A percentile compares a stretch with the other conserved stretches of the same genome.
phyloP scores from a whole-genome alignment of 805 yeast species.

The Schwanniomyces polymorphus region DNA sequence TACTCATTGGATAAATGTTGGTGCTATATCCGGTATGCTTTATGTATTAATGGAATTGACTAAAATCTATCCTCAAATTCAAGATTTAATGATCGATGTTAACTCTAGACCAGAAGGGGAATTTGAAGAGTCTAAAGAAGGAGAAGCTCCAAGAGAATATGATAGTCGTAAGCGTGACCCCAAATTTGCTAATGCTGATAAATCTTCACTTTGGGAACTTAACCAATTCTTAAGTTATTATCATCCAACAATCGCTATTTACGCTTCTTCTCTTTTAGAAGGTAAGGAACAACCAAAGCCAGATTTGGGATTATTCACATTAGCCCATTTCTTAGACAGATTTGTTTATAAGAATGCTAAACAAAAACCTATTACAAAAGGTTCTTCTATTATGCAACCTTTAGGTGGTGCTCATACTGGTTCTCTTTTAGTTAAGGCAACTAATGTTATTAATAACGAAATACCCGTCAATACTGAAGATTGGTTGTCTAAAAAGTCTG shows the following conservation, averaged over 20 bases:
- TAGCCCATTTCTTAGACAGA: slow-evolving; percentile 89
- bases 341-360: slow-evolving; percentile 94
- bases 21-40: slow-evolving; percentile 83
- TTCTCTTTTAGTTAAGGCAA: slow-evolving; percentile 64
- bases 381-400: slow-evolving; percentile 97
- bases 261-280: slow-evolving; percentile 65
- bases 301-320: slow-evolving; percentile 83
- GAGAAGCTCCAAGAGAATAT: slow-evolving; percentile 41
- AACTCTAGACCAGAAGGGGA: slow-evolving; percentile 48
- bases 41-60: slow-evolving; percentile 69
- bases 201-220: slow-evolving; percentile 85
- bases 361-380: slow-evolving; percentile 70
- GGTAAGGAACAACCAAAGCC: slow-evolving; percentile 67
- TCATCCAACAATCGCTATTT: slow-evolving; percentile 88
- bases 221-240: slow-evolving; percentile 72
- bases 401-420: slow-evolving; percentile 83
- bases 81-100: slow-evolving; percentile 56
- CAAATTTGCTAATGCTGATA: slow-evolving; percentile 80
- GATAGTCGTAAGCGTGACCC: slow-evolving; percentile 94
- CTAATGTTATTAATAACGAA: slow-evolving; percentile 39
- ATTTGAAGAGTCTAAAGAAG: slow-evolving; percentile 28
- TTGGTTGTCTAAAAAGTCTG: slow-evolving; percentile 69
- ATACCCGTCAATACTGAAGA: slow-evolving; percentile 81
- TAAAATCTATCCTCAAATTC: slow-evolving; percentile 62
- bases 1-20: slow-evolving; percentile 82